Base-by-base conservation (phyloP, 495 filamentous ascomycete species). In the Cercophora sp. region DNA sequence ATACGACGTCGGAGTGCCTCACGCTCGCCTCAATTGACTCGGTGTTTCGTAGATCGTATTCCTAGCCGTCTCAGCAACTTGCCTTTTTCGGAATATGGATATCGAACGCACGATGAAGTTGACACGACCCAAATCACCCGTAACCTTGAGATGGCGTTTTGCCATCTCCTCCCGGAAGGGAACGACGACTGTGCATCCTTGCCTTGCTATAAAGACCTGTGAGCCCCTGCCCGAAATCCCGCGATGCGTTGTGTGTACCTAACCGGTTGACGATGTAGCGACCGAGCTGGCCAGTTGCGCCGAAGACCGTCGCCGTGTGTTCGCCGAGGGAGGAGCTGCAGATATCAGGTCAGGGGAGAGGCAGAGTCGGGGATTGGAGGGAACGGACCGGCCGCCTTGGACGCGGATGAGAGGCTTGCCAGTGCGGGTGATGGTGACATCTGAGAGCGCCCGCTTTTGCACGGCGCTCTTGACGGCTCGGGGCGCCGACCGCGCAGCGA, bases 151-250 rank as follows among this genome's bases (percentile, higher is more conserved):
- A 73, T 97, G 91, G 59, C 93, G 85, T 81, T 96, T 97, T 50
- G 84, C 75, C 91, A 96, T 96, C 73, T 97, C 94, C 75, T 99
- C 93, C 26, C 93, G 85, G 79, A 83, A 99, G 39, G 93, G 93
- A 51, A 97, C 69, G 39, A 99, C 81, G 39, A 97, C 92, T 40
- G 85, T 96, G 71, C 89, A 93, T 85, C 92, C 92, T 72, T 86
- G 80, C 54, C 85, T 81, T 63, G 91, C 92, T 96, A 52, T 15
- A 23, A 35, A 60, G 27, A 48, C 73, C 48, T 31, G 64, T 79
- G 49, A 80, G 68, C 43, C 54, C 43, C 48, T 53, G 51, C 49
- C 53, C 56, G 57, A 59, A 65, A 56, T 58, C 48, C 35, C 56
- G 42, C 36, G 43, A 20, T n/a, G 43, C 27, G 37, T 35, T 29